phyloP scores from a whole-genome alignment of 1,139 yeast species.

The Lodderomyces metapsilosis region DNA sequence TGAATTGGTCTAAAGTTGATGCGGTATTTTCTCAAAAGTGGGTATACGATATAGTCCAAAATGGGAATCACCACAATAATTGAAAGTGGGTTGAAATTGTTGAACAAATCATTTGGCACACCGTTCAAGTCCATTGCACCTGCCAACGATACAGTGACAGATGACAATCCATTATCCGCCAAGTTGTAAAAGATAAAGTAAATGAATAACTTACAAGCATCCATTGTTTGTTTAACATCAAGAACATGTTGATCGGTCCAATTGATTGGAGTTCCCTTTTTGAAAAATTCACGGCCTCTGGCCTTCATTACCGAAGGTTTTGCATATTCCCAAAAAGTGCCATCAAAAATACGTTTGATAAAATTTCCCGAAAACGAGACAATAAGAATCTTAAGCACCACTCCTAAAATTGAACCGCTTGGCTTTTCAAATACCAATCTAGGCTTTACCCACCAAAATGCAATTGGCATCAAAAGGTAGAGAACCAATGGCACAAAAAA shows the following conservation, averaged over 20 bases:
- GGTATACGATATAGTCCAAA: conserved; percentile 57
- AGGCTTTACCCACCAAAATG: conserved; percentile 38
- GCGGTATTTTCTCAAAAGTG: conserved; percentile 50
- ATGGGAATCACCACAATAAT: conserved; percentile 65
- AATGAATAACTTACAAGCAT: conserved; percentile 61
- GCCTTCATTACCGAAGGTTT: conserved; percentile 48
- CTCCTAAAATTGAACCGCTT: conserved; percentile 49
- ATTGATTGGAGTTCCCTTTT: conserved; percentile 32
- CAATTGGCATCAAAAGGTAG: conserved; percentile 48
- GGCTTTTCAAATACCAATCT: conserved; percentile 38
- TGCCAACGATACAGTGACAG: conserved; percentile 63
- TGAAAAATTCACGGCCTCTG: conserved; percentile 39
- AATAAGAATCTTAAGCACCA: conserved; percentile 23
- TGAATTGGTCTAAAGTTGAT: conserved; percentile 38
- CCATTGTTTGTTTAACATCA: conserved; percentile 57
- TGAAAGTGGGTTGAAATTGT: conserved; percentile 66
- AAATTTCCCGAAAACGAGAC: conserved; percentile 29
- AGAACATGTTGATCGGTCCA: conserved; percentile 61
- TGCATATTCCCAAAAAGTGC: conserved; percentile 55
- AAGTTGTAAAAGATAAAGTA: conserved; percentile 63
- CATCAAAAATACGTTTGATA: conserved; percentile 25
- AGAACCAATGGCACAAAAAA: conserved; percentile 57
- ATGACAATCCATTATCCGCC: conserved; percentile 65
- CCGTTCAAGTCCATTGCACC: conserved; percentile 66
- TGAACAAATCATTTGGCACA: conserved; percentile 69